Evolutionary conservation across 345 rosid genomes (phyloP), one percentile per base, ranked within the genome.

Genomic region (Hibiscus syriacus): DNA sequence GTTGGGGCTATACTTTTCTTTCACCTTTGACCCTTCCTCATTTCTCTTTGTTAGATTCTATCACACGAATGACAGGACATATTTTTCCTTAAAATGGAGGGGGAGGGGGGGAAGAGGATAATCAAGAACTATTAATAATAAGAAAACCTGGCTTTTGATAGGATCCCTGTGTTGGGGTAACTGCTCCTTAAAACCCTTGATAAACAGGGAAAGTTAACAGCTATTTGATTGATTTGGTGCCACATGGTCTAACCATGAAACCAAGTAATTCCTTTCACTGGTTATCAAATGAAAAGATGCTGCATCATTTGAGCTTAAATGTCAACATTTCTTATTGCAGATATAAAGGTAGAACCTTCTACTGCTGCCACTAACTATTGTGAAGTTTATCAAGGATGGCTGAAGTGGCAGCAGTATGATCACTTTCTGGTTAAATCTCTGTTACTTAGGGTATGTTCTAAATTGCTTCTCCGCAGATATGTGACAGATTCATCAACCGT

Each of bases 401-500:
- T 45, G 43, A 34, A 59, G 20, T 64, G 55, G 30, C n/a, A n/a
- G 20, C 39, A 13, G 22, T 6, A 17, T 17, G 26, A 17, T 16
- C 43, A 50, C 41, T 48, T 48, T 65, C 66, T 36, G 2, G 48
- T 19, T 48, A 20, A 20, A 66, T 32, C 16, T 11, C 26, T 19
- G 26, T 8, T 16, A 8, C 25, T 19, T 16, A 66, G 32, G 17
- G 29, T 66, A 9, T 66, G 58, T 22, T 17, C 29, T 69, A 13
- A 41, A 26, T 57, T 10, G 32, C 55, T 41, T 56, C 34, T 53
- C 74, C 73, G 79, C 82, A 92, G 98, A 80, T 92, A 60, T 92
- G 90, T 48, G 97, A 88, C 72, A 85, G 97, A 79, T 92, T 86
- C 74, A 85, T 92, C 59, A 71, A 79, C 75, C 83, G 97, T 52